Conservation (phyloP, 2,329 filamentous ascomycete species). For the Chaetomium olivaceum region DNA sequence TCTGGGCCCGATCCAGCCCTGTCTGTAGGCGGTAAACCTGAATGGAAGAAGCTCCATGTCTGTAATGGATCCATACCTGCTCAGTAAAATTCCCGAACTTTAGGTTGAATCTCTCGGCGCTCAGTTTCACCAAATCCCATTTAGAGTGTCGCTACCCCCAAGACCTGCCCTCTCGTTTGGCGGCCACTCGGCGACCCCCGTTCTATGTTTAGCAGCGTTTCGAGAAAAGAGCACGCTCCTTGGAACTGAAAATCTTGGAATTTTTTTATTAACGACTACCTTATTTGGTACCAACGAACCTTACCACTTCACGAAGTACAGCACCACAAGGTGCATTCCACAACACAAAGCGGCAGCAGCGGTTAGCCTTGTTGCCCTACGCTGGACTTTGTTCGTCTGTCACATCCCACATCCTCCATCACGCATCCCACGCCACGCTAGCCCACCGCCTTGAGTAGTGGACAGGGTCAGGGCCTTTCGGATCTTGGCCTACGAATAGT, state of each 20-base stretch:
- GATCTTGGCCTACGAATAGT: not conserved
- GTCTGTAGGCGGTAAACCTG: not conserved
- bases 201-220: conserved; percentile 4
- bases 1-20: conserved; percentile 5
- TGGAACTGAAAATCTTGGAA: not conserved
- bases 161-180: conserved; percentile 13
- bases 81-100: not conserved
- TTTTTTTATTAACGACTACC: not conserved
- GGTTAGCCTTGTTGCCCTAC: not conserved
- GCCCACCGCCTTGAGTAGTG: not conserved
- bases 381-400: not conserved
- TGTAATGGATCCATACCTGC: not conserved
- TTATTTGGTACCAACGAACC: not conserved
- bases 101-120: not conserved
- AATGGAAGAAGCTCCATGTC: not conserved
- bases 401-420: not conserved
- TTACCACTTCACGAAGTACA: too few species aligned
- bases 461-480: not conserved
- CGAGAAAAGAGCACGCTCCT: not conserved
- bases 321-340: not conserved
- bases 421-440: not conserved
- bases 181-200: conserved; percentile 6
- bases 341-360: conserved; percentile 3
- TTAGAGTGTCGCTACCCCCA: not conserved
- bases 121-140: not conserved